phyloP scores from a whole-genome alignment of 2,329 filamentous ascomycete genomes.

The Diaporthe eres region DNA sequence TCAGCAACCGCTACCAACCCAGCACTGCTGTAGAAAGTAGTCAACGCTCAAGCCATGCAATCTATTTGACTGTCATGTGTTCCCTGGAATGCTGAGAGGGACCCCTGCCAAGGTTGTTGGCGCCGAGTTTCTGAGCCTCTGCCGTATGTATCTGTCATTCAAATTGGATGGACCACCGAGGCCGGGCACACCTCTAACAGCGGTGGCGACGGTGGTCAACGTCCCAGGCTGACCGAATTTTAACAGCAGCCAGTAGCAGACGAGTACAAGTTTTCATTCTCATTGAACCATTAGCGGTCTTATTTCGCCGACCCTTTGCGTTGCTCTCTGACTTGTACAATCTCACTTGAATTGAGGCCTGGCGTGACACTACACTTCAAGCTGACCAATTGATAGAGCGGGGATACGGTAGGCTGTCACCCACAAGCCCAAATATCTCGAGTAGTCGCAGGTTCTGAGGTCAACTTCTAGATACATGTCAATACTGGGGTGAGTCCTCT shows the following conservation, averaged over 20 bases:
- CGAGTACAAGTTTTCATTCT: not conserved
- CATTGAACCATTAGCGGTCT: not conserved
- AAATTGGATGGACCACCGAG: not conserved
- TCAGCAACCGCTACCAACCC: not conserved
- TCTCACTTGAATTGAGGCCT: not conserved
- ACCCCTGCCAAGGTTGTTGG: constrained; percentile 9
- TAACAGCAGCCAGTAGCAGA: not conserved
- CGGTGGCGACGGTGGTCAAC: not conserved
- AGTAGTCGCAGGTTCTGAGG: no score
- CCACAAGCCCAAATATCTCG: not conserved
- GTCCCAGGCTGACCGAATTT: not conserved
- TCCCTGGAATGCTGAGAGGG: not conserved
- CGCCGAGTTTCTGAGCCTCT: not conserved
- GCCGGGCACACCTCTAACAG: not conserved
- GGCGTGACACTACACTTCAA: not conserved
- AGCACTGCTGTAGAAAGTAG: not conserved
- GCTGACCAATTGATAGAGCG: not conserved
- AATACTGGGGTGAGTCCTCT: no score
- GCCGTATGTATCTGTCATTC: not conserved
- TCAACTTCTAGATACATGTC: not conserved
- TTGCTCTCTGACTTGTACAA: not conserved
- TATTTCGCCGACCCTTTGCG: not conserved
- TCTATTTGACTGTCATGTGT: constrained; percentile 4
- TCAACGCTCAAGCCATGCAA: not conserved
- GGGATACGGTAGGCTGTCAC: not conserved